Evolutionary conservation across 2,329 filamentous ascomycete species (phyloP).

Genomic region (Xylariaceae sp.): DNA sequence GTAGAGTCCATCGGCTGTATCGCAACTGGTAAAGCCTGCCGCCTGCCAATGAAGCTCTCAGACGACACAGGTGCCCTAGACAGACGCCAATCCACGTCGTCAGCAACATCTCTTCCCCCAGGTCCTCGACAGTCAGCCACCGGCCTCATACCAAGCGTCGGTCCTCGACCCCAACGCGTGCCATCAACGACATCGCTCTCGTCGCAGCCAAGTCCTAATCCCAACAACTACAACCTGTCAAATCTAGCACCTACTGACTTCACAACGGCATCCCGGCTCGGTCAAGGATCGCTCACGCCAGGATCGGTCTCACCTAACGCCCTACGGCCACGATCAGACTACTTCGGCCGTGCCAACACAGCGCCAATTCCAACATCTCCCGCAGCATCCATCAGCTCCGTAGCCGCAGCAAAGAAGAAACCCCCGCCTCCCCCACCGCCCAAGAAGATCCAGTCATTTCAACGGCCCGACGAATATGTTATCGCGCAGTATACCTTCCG

Average conservation of each 20-base stretch:
- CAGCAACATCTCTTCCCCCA: constrained; percentile 29
- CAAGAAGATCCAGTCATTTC: constrained; percentile 53
- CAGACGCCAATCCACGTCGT: constrained; percentile 25
- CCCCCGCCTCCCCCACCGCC: constrained; percentile 71
- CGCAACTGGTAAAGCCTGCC: constrained; percentile 62
- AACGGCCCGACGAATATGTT: constrained; percentile 52
- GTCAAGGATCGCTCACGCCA: constrained; percentile 27
- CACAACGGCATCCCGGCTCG: constrained; percentile 41
- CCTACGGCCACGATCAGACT: constrained; percentile 27
- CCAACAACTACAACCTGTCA: constrained; percentile 13
- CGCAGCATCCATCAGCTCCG: constrained; percentile 24
- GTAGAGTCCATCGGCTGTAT: constrained; percentile 63
- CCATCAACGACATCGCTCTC: constrained; percentile 35
- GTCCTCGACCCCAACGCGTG: constrained; percentile 35
- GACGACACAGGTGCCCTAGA: constrained; percentile 29
- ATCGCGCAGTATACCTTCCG: constrained; percentile 73
- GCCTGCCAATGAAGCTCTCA: constrained; percentile 40
- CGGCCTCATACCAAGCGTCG: constrained; percentile 37
- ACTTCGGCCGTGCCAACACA: constrained; percentile 29
- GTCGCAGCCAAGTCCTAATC: constrained; percentile 29
- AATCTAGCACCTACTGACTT: constrained; percentile 41
- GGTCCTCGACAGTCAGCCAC: constrained; percentile 38
- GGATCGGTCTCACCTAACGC: constrained; percentile 28
- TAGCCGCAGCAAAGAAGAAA: constrained; percentile 54
- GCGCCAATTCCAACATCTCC: constrained; percentile 26